A percentile compares a stretch with the other conserved stretches of the same genome.
These are phyloP conservation scores for Yamadazyma sp. DNA, from an alignment of 1,139 yeast species.

Conservation along the genomic window DNA sequence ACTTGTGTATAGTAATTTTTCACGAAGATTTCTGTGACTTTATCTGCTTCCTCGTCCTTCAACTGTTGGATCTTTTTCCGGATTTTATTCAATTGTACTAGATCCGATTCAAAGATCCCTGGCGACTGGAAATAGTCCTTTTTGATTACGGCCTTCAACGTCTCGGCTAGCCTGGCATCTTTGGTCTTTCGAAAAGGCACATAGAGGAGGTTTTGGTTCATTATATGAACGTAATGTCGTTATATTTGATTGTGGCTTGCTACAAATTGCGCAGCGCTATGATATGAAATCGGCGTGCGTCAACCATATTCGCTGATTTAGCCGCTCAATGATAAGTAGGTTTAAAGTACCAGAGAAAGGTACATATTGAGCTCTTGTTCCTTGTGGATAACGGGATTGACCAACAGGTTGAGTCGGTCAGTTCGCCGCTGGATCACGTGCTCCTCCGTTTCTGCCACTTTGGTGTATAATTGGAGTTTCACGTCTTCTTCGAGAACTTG, in stretches of 20 bases:
- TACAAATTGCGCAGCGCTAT: too few species aligned
- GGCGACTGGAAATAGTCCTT: slow-evolving; percentile 67
- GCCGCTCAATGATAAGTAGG: too few species aligned
- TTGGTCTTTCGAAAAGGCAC: slow-evolving; percentile 58
- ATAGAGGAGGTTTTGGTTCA: slow-evolving; percentile 36
- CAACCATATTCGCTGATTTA: too few species aligned
- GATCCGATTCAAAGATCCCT: slow-evolving; percentile 53
- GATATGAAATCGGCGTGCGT: background rate
- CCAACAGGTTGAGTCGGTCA: slow-evolving; percentile 11
- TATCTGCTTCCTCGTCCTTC: slow-evolving; percentile 20
- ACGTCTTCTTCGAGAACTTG: slow-evolving; percentile 42
- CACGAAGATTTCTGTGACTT: slow-evolving; percentile 19
- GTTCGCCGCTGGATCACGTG: slow-evolving; percentile 10
- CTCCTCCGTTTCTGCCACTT: slow-evolving; percentile 6
- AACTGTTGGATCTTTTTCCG: slow-evolving; percentile 24
- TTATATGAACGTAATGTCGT: background rate
- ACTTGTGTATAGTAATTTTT: slow-evolving; percentile 34
- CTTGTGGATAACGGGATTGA: slow-evolving; percentile 9
- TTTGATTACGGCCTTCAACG: slow-evolving; percentile 52
- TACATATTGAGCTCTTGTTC: slow-evolving; percentile 6
- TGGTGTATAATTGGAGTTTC: slow-evolving; percentile 10
- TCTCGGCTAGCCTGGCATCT: slow-evolving; percentile 42
- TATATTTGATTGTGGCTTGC: background rate
- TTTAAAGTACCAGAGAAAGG: too few species aligned
- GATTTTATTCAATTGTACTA: slow-evolving; percentile 34